phyloP scores from a whole-genome alignment of 73 alveolate species.

The Uronychia binucleata region DNA sequence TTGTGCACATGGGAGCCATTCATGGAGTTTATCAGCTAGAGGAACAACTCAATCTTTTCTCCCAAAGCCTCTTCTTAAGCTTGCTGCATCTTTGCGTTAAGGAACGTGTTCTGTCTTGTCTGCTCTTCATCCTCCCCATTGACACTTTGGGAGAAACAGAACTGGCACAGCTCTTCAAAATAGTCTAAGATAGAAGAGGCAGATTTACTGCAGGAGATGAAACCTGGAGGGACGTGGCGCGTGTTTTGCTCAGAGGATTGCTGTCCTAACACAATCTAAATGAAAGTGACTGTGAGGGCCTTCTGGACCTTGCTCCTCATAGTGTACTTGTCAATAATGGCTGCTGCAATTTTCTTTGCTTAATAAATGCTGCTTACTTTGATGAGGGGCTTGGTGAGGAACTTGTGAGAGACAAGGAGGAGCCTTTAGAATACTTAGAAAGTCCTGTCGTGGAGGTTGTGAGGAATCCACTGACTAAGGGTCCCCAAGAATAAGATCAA shows the following conservation, averaged over 20 bases:
- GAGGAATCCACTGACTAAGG: constrained; percentile 61
- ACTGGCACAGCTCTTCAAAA: not conserved
- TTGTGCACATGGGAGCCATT: not conserved
- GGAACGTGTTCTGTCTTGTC: not conserved
- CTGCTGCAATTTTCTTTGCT: constrained; percentile 6
- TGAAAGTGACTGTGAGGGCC: constrained; percentile 12
- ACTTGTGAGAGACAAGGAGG: constrained; percentile 5
- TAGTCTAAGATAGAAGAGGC: not conserved
- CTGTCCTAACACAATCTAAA: constrained; percentile 12
- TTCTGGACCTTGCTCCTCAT: constrained; percentile 69
- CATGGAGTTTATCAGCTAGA: constrained; percentile 3
- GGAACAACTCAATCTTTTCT: constrained; percentile 18
- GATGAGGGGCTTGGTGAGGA: constrained; percentile 7
- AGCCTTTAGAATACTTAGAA: constrained; percentile 49
- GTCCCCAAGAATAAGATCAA: constrained; percentile 31
- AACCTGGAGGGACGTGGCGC: not conserved
- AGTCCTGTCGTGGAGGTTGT: constrained; percentile 65
- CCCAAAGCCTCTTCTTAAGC: not conserved
- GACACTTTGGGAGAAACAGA: not conserved
- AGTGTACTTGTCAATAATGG: constrained; percentile 60
- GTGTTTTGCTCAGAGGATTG: not conserved
- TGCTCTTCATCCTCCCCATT: not conserved
- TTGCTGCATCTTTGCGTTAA: not conserved
- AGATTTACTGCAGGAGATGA: not conserved
- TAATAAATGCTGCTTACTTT: constrained; percentile 4